A percentile compares a stretch with the other conserved stretches of the same genome.
phyloP scores from a whole-genome alignment of 495 filamentous ascomycete species.

The Letharia lupina region DNA sequence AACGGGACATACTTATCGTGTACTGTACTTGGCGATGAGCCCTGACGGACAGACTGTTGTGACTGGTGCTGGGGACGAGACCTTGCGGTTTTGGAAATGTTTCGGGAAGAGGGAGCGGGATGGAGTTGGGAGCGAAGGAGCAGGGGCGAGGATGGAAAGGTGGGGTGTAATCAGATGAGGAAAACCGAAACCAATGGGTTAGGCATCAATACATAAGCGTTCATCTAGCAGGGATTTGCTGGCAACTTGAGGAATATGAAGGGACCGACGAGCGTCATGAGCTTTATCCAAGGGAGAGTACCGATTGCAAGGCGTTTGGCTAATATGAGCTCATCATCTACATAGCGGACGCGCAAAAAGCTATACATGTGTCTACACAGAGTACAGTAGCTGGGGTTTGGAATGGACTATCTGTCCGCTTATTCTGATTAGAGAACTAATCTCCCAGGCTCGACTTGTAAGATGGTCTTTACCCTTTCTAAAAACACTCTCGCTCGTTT shows the following conservation, averaged over 20 bases:
- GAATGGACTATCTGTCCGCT: background rate
- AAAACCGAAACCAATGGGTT: background rate
- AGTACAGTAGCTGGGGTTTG: background rate
- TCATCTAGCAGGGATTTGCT: slow-evolving; percentile 11
- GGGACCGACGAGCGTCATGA: slow-evolving; percentile 3
- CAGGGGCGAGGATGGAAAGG: slow-evolving; percentile 51
- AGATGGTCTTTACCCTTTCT: slow-evolving; percentile 66
- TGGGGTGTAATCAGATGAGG: slow-evolving; percentile 63
- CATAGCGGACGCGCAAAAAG: background rate
- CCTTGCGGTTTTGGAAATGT: slow-evolving; percentile 91
- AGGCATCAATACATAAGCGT: slow-evolving; percentile 1
- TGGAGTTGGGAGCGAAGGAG: slow-evolving; percentile 39
- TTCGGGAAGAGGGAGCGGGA: slow-evolving; percentile 61
- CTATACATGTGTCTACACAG: slow-evolving; percentile 1
- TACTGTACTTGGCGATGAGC: slow-evolving; percentile 94
- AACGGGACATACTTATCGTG: slow-evolving; percentile 92
- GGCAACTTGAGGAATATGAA: background rate
- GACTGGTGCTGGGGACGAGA: slow-evolving; percentile 94
- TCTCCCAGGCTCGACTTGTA: slow-evolving; percentile 75
- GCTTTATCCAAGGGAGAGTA: background rate
- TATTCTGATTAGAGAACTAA: slow-evolving; percentile 49
- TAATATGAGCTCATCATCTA: background rate
- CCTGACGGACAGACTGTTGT: slow-evolving; percentile 90
- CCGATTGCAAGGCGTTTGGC: slow-evolving; percentile 14
- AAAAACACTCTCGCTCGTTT: slow-evolving; percentile 71